These are phyloP conservation scores for Pleurotus cornucopiae DNA, from an alignment of 768 basidiomycete genomes.

Conservation along the genomic window DNA sequence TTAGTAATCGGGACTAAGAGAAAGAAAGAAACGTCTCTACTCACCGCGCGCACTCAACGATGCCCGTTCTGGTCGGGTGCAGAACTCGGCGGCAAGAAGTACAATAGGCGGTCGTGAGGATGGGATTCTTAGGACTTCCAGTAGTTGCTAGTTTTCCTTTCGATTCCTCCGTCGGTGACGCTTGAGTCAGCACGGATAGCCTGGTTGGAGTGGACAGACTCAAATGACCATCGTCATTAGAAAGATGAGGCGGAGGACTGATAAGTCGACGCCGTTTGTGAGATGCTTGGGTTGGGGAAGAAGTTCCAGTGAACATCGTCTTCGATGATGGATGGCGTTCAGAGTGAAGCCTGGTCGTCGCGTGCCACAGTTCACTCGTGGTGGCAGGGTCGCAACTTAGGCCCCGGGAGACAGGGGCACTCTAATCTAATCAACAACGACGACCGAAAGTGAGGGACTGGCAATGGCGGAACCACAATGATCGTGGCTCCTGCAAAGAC, in stretches of 20 bases:
- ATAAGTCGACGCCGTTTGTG: not conserved
- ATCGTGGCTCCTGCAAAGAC: no score
- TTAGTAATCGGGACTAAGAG: not conserved
- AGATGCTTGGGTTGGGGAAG: not conserved
- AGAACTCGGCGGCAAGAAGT: slow-evolving; percentile 17
- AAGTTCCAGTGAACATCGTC: no score
- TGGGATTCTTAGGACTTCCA: not conserved
- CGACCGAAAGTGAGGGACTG: no score
- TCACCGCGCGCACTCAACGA: slow-evolving; percentile 12
- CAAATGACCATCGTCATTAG: not conserved
- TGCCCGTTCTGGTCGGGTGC: not conserved
- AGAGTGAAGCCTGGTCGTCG: no score
- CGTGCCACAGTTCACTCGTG: no score
- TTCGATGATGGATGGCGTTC: no score
- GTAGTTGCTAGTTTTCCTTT: not conserved
- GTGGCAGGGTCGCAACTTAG: no score
- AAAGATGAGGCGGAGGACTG: not conserved
- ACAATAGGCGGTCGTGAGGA: slow-evolving; percentile 1
- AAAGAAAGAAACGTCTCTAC: not conserved
- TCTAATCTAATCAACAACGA: no score
- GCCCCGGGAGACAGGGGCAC: no score
- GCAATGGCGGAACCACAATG: no score
- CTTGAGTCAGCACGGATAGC: not conserved
- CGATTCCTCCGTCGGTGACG: not conserved
- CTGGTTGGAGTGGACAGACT: not conserved